Evolutionary conservation across 23 red algal species (phyloP), one percentile per base, ranked within the genome.

Genomic region (Cyanidium caldarium): DNA sequence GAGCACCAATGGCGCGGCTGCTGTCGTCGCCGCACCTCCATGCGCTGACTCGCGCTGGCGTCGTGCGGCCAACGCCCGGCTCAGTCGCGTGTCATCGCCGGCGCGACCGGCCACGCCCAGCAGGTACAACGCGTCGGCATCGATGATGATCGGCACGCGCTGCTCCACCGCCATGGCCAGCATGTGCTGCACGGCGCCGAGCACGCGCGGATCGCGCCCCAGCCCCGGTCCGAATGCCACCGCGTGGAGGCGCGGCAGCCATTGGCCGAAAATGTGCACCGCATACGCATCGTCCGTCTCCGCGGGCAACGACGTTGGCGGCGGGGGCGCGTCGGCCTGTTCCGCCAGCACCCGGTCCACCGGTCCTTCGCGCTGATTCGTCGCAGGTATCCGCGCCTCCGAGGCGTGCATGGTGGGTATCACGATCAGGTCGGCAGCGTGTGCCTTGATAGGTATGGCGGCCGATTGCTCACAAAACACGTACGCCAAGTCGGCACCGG

Each of bases 371-470:
- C n/a, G n/a, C n/a, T n/a, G n/a, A n/a, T n/a, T n/a, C n/a, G n/a
- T n/a, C n/a, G n/a, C n/a, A n/a, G n/a, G n/a, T n/a, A n/a, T n/a
- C n/a, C n/a, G n/a, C 0, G 35, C 0, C 37, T 26, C 31, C 25
- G 67, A 12, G 3, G 34, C 10, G 17, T 44, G 35, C 35, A 89
- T 56, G 33, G 45, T 51, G 10, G 75, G 46, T 33, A 77, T 57
- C 25, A 95, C 90, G 25, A 95, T 95, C 21, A 95, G 38, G 38
- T 95, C 90, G 16, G 90, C 83, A 23, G 80, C 79, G 57, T 84
- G 84, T 0, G 66, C 41, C 72, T 95, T 88, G 58, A 95, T 78
- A 37, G 79, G 34, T 0, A 35, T 1, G 16, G 83, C 90, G 0
- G 90, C 90, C 16, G 45, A 61, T 3, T 28, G 25, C 36, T 57